Percentiles rank a stretch among this genome's conserved stretches.
Conservation (phyloP, 2,329 filamentous ascomycete species). For the Alternaria sp. region DNA sequence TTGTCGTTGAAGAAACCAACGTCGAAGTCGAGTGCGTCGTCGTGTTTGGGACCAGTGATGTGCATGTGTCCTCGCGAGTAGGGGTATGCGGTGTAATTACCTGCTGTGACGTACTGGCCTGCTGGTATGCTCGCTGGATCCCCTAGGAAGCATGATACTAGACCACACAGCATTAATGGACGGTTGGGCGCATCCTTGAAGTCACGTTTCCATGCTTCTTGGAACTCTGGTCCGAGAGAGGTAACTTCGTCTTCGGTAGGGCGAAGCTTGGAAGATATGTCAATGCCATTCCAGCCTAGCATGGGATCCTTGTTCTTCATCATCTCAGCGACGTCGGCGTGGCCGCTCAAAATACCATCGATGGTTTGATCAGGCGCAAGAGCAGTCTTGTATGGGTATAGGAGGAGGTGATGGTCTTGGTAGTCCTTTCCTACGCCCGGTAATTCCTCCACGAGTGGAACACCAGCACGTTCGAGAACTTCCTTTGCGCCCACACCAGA, state of each 20-base stretch:
- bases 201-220: conserved; percentile 63
- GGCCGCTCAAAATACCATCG: conserved; percentile 62
- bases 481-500: conserved; percentile 67
- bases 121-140: conserved; percentile 43
- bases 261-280: conserved; percentile 65
- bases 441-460: conserved; percentile 63
- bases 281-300: conserved; percentile 66
- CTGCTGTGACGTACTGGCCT: conserved; percentile 62
- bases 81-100: conserved; percentile 66
- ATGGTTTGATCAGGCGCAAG: conserved; percentile 60
- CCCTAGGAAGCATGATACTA: conserved; percentile 45
- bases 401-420: conserved; percentile 66
- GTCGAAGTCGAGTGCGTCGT: conserved; percentile 63
- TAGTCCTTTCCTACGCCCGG: conserved; percentile 71
- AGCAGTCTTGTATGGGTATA: conserved; percentile 62
- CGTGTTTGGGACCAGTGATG: conserved; percentile 59
- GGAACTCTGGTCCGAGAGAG: conserved; percentile 62
- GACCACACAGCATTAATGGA: conserved; percentile 59
- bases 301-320: conserved; percentile 59
- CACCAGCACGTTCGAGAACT: conserved; percentile 60
- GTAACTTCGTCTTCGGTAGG: conserved; percentile 63
- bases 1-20: conserved; percentile 64
- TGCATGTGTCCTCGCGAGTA: conserved; percentile 69
- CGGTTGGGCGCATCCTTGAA: conserved; percentile 58
- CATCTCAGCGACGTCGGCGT: conserved; percentile 56